Base-by-base conservation (phyloP, 805 yeast genomes). In the Metschnikowia dekortorum region DNA sequence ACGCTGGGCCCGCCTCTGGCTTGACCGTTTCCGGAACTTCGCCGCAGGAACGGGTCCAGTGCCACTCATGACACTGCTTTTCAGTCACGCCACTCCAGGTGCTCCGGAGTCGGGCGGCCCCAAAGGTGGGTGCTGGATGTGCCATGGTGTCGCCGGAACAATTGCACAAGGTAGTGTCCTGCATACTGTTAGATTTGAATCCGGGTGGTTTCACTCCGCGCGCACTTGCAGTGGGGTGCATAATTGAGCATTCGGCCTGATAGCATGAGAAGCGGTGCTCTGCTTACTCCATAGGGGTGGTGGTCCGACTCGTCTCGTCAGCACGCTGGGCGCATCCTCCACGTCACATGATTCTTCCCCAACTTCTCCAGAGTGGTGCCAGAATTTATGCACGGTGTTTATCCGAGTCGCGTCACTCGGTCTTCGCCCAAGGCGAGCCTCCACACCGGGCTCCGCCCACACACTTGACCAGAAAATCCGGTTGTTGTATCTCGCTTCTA, bases 131-230 rank as follows among this genome's bases (percentile, higher is more conserved):
- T 39, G 11, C 9, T n/a, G 33, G 26, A 8, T 9, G 9, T 14
- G 6, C 13, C 5, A 14, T 32, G 6, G 44, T 36, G 42, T 8
- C 28, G 51, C 32, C 52, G 47, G 52, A 48, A 47, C 42, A 40
- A 40, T 42, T 46, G 38, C 32, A 22, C 22, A 22, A 32, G 43
- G 39, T 39, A 8, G 2, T 37, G 35, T 33, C 48, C 45, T 38
- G 51, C 49, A 48, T n/a, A 26, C 22, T n/a, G n/a, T 36, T 32
- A 13, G 41, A 35, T 29, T 34, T 32, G 18, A 16, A 18, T 11
- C 47, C 54, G 57, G 57, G 48, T 39, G 52, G 39, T 53, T 47
- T 50, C 37, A 46, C 57, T 54, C 57, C 57, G 57, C 57, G 48
- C 57, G 48, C 32, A 40, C 49, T 46, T 49, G 51, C 46, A 44